A percentile compares a stretch with the other conserved stretches of the same genome.
Conservation (phyloP, 352 stramenopile species). For the Halophytophthora polymorphica region DNA sequence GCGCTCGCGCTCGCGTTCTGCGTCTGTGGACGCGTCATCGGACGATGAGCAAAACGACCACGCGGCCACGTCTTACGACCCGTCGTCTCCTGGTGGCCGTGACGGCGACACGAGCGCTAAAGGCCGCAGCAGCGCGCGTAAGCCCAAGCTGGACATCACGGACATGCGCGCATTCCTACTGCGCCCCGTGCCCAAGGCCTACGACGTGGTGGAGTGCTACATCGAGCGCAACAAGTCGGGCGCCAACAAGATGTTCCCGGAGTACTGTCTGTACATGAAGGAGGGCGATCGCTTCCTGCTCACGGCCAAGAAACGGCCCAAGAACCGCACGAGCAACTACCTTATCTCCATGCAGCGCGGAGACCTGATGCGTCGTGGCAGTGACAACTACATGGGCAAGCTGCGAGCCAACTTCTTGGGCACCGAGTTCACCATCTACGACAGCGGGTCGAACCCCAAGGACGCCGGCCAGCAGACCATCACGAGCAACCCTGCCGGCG, state of each 20-base stretch:
- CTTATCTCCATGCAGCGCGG: conserved; percentile 92
- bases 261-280: conserved; percentile 91
- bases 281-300: conserved; percentile 96
- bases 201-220: conserved; percentile 93
- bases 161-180: conserved; percentile 80
- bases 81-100: conserved; percentile 20
- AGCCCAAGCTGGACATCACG: conserved; percentile 78
- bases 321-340: conserved; percentile 98
- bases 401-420: conserved; percentile 95
- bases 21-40: conserved; percentile 58
- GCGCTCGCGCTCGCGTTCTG: conserved; percentile 44
- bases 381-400: conserved; percentile 94
- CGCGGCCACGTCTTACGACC: conserved; percentile 59
- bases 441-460: conserved; percentile 92
- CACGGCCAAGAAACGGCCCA: conserved; percentile 93
- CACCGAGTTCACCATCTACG: conserved; percentile 97
- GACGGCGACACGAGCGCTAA: conserved; percentile 10
- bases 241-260: conserved; percentile 92
- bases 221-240: conserved; percentile 91
- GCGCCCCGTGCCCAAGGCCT: conserved; percentile 80
- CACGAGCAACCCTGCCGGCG: conserved; percentile 66
- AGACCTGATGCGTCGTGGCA: conserved; percentile 88
- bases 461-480: conserved; percentile 80
- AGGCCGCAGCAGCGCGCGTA: conserved; percentile 38
- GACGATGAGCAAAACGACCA: conserved; percentile 66